Evolutionary conservation across 768 basidiomycete genomes (phyloP).

Genomic region (Trametes villosa): DNA sequence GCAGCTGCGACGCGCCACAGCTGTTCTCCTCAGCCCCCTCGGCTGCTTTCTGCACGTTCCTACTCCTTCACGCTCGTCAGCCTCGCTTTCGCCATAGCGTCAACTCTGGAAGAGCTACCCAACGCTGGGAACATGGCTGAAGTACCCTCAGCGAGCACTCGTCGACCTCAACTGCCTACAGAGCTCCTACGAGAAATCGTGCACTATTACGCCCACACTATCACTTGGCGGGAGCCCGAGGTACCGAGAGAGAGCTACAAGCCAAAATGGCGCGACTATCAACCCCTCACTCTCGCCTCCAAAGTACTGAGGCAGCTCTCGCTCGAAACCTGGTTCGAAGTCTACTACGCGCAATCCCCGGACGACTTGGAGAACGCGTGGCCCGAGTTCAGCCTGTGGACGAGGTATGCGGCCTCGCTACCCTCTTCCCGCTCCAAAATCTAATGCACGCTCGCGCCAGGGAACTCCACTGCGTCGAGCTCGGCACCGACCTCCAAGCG

Average conservation of each 20-base stretch:
- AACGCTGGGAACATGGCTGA: neutral
- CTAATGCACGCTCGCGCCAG: neutral
- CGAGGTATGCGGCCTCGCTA: slow-evolving; percentile 9
- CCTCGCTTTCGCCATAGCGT: neutral
- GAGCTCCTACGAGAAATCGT: slow-evolving; percentile 23
- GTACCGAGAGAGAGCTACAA: slow-evolving; percentile 13
- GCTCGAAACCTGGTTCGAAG: slow-evolving; percentile 25
- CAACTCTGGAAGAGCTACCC: too few species aligned
- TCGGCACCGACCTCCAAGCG: slow-evolving; percentile 1
- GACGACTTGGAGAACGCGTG: slow-evolving; percentile 10
- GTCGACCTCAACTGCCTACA: slow-evolving; percentile 10
- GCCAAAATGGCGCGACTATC: slow-evolving; percentile 16
- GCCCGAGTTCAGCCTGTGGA: slow-evolving; percentile 14
- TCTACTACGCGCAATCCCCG: slow-evolving; percentile 12
- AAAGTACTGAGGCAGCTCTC: slow-evolving; percentile 12
- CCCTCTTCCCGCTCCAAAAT: neutral
- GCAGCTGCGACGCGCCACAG: too few species aligned
- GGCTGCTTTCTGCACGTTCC: neutral
- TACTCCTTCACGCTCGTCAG: too few species aligned
- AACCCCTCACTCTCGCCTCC: slow-evolving; percentile 13
- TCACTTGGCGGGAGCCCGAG: neutral
- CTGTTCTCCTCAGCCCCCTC: too few species aligned
- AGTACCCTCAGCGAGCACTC: neutral
- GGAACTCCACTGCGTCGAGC: slow-evolving; percentile 21
- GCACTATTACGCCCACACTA: neutral